Conservation (phyloP, 768 basidiomycete genomes). For the Roridomyces roridus region DNA sequence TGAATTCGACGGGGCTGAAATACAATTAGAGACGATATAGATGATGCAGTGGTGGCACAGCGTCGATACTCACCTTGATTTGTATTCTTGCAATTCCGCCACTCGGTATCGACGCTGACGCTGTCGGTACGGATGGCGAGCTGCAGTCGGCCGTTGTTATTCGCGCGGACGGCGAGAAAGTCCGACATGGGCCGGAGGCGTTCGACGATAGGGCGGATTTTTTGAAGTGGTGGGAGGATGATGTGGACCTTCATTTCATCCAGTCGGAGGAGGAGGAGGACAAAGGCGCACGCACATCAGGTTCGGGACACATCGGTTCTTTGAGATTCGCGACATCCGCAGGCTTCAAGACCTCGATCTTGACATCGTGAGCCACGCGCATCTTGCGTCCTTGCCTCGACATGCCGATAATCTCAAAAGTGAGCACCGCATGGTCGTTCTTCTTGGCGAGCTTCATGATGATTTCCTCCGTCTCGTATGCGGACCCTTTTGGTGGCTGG, state of each 20-base stretch:
- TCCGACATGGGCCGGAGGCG: slow-evolving; percentile 76
- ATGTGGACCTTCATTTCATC: slow-evolving; percentile 91
- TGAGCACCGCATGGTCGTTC: slow-evolving; percentile 76
- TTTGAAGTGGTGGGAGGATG: slow-evolving; percentile 74
- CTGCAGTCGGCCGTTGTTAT: slow-evolving; percentile 60
- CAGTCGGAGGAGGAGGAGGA: too few relatives aligned
- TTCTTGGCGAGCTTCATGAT: slow-evolving; percentile 90
- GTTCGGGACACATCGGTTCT: slow-evolving; percentile 87
- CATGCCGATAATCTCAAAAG: slow-evolving; percentile 74
- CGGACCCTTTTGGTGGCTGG: slow-evolving; percentile 41
- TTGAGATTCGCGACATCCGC: slow-evolving; percentile 71
- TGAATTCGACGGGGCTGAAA: slow-evolving; percentile 38
- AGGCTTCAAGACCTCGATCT: slow-evolving; percentile 81
- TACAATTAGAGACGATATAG: neutral
- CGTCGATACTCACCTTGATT: slow-evolving; percentile 38
- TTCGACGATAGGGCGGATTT: slow-evolving; percentile 81
- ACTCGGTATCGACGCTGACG: slow-evolving; percentile 79
- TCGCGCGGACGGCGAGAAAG: slow-evolving; percentile 71
- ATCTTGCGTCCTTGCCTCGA: slow-evolving; percentile 68
- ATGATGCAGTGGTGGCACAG: neutral
- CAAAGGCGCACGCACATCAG: slow-evolving; percentile 61
- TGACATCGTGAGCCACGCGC: slow-evolving; percentile 79
- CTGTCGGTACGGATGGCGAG: slow-evolving; percentile 70
- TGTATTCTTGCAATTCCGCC: slow-evolving; percentile 75
- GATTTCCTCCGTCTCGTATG: slow-evolving; percentile 64